These are phyloP conservation scores for Penicillium lagena DNA, from an alignment of 495 filamentous ascomycete genomes.

Conservation along the genomic window DNA sequence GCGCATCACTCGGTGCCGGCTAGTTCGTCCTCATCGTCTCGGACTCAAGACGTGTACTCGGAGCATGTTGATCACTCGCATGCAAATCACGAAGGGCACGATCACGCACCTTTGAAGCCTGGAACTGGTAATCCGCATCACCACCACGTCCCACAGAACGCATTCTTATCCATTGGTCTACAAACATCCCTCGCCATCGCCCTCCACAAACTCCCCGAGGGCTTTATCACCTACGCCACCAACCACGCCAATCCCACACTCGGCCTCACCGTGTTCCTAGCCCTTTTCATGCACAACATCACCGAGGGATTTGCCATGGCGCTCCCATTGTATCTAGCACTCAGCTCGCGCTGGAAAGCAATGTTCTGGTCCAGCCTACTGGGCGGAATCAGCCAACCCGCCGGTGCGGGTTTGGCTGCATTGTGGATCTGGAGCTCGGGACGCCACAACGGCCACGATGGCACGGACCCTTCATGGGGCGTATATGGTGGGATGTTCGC, in stretches of 20 bases:
- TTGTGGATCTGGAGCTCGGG: conserved; percentile 68
- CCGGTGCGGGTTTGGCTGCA: conserved; percentile 78
- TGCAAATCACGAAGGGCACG: conserved; percentile 14
- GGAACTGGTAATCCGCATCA: conserved; percentile 59
- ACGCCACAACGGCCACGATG: conserved; percentile 35
- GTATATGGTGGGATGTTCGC: conserved; percentile 90
- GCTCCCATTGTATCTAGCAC: conserved; percentile 81
- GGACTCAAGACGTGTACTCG: neutral
- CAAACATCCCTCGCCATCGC: conserved; percentile 94
- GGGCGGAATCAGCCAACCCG: conserved; percentile 79
- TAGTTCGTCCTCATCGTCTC: conserved; percentile 9
- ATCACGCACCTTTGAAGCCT: conserved; percentile 12
- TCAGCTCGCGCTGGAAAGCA: conserved; percentile 66
- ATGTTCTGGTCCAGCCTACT: conserved; percentile 79
- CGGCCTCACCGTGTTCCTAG: conserved; percentile 87
- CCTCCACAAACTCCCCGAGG: conserved; percentile 93
- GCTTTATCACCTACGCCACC: conserved; percentile 97
- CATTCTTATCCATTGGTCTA: conserved; percentile 84
- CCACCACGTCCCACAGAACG: conserved; percentile 94
- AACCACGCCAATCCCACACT: conserved; percentile 89
- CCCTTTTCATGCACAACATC: conserved; percentile 96
- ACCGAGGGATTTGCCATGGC: conserved; percentile 94
- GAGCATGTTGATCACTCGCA: neutral
- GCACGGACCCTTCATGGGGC: conserved; percentile 51
- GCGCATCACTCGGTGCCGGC: no score